A percentile compares a stretch with the other conserved stretches of the same genome.
phyloP scores from a whole-genome alignment of 192 early-diverging fungal species.

The Pilaira anomala region DNA sequence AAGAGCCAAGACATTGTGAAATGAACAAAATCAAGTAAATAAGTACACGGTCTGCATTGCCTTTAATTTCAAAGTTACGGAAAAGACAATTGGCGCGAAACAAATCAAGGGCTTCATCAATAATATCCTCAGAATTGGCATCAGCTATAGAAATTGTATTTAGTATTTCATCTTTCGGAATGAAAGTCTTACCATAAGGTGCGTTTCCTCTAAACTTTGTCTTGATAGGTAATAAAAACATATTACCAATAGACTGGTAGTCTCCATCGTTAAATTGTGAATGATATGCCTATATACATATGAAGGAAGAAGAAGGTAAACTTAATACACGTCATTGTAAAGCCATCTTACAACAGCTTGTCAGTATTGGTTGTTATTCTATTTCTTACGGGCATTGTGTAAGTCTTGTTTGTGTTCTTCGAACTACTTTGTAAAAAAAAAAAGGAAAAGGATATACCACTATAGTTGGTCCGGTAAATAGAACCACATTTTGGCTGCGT shows the following conservation, averaged over 20 bases:
- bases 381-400: no score
- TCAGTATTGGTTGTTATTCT: no score
- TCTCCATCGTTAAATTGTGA: conserved; percentile 73
- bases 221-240: conserved; percentile 86
- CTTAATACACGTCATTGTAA: no score
- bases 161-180: background rate
- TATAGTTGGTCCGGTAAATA: no score
- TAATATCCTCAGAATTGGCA: conserved; percentile 69
- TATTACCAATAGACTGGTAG: conserved; percentile 72
- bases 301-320: background rate
- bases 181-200: conserved; percentile 41
- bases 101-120: conserved; percentile 92
- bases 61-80: conserved; percentile 99
- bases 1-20: conserved; percentile 72
- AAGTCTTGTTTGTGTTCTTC: no score
- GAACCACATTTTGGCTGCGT: no score
- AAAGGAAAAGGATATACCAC: no score
- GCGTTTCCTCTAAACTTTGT: conserved; percentile 85
- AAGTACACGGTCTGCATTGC: conserved; percentile 84
- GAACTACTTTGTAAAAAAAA: no score
- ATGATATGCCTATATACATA: conserved; percentile 72
- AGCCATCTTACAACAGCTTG: no score
- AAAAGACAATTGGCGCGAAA: conserved; percentile 98
- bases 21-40: conserved; percentile 95
- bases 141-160: conserved; percentile 42